A percentile compares a stretch with the other conserved stretches of the same genome.
Conservation (phyloP, 2,329 filamentous ascomycete species). For the Fusarium oligoseptatum region DNA sequence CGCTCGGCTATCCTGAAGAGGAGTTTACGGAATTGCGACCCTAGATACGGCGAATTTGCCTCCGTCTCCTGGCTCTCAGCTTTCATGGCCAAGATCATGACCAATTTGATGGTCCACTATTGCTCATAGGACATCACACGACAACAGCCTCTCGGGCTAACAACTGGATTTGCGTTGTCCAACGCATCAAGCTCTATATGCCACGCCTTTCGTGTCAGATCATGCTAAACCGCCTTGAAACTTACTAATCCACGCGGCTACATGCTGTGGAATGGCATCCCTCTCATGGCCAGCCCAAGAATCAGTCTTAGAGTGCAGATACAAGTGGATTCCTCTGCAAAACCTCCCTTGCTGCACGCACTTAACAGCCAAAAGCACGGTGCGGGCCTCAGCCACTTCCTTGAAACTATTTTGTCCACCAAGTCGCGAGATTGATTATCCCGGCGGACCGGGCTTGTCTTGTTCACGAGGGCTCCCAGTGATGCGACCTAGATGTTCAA, state of each 20-base stretch:
- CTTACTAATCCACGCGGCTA: conserved; percentile 1
- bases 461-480: conserved; percentile 3
- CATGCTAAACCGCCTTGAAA: not conserved
- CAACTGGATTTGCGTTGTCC: conserved; percentile 16
- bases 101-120: conserved; percentile 6
- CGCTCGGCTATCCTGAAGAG: conserved; percentile 38
- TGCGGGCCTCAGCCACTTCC: conserved; percentile 32
- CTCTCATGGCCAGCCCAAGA: conserved; percentile 2
- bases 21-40: conserved; percentile 25
- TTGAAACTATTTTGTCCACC: conserved; percentile 11
- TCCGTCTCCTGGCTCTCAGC: conserved; percentile 23
- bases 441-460: conserved; percentile 19
- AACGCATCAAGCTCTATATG: conserved; percentile 2
- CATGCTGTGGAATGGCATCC: conserved; percentile 15
- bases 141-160: conserved; percentile 15
- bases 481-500: conserved; percentile 16
- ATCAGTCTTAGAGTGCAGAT: conserved; percentile 29
- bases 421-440: conserved; percentile 28
- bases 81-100: conserved; percentile 8
- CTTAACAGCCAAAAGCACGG: conserved; percentile 30
- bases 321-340: conserved; percentile 38
- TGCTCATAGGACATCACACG: conserved; percentile 7
- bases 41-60: conserved; percentile 31
- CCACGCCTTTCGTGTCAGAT: not conserved
- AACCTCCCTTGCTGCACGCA: conserved; percentile 41